Evolutionary conservation across 805 yeast species (phyloP).

Genomic region (Sugiyamaella lignohabitans): DNA sequence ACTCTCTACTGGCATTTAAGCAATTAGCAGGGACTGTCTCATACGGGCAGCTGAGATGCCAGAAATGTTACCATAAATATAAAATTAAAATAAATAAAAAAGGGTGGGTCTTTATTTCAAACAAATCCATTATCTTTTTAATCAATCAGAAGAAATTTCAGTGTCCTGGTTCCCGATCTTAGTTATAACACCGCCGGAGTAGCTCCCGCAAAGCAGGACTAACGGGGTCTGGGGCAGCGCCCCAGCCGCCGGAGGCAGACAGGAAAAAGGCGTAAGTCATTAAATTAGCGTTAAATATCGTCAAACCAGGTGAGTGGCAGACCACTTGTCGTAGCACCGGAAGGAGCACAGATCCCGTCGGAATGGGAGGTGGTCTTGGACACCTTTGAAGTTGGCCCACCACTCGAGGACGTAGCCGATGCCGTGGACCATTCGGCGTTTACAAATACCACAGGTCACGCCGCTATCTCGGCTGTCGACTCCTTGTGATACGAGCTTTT

Average conservation of each 20-base stretch:
- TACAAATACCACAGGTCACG: constrained; percentile 29
- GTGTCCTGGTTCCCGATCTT: no score
- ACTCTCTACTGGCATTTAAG: no score
- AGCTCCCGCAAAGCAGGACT: no score
- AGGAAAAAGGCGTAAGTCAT: neutral
- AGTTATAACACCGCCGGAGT: no score
- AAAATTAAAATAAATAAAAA: no score
- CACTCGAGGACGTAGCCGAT: constrained; percentile 28
- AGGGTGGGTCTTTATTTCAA: no score
- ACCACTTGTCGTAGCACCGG: constrained; percentile 15
- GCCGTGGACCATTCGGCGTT: constrained; percentile 21
- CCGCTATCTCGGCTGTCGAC: constrained; percentile 1
- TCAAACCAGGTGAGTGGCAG: neutral
- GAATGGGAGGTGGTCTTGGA: constrained; percentile 4
- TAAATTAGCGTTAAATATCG: neutral
- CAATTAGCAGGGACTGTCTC: no score
- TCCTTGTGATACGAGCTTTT: neutral
- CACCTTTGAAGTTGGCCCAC: constrained; percentile 26
- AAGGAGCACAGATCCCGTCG: constrained; percentile 14
- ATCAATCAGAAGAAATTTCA: no score
- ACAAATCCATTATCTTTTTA: no score
- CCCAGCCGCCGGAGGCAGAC: neutral
- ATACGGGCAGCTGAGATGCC: no score
- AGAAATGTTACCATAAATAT: no score
- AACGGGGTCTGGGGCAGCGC: no score